Percentiles rank a stretch among this genome's conserved stretches.
Conservation (phyloP, 2,329 filamentous ascomycete species). For the Trichoderma koningiopsis region DNA sequence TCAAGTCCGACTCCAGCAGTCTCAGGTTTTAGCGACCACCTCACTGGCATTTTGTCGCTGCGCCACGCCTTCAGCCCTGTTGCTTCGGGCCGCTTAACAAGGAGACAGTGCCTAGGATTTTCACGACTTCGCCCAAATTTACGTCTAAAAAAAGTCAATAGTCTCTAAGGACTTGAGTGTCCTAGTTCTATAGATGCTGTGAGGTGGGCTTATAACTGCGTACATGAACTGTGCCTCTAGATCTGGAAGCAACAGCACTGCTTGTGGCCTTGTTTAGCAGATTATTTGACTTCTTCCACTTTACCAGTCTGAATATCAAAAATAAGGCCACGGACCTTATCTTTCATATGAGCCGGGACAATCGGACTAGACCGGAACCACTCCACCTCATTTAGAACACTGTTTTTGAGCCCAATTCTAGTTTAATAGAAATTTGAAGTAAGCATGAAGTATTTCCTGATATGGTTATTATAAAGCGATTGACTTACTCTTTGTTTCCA, state of each 20-base stretch:
- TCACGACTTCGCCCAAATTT: background rate
- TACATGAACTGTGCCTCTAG: background rate
- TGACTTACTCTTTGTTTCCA: too few relatives aligned
- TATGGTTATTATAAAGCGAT: too few relatives aligned
- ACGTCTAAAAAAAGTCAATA: background rate
- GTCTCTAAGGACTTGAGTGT: background rate
- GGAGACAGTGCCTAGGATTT: background rate
- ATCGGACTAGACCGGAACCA: too few relatives aligned
- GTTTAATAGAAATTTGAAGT: too few relatives aligned
- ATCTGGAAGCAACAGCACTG: background rate
- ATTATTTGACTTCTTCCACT: too few relatives aligned
- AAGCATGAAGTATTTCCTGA: too few relatives aligned
- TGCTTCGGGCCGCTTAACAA: background rate
- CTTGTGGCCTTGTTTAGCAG: too few relatives aligned
- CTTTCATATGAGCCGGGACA: too few relatives aligned
- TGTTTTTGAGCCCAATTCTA: too few relatives aligned
- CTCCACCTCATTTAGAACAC: too few relatives aligned
- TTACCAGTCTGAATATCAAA: too few relatives aligned
- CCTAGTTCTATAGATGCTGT: background rate
- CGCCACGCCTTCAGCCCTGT: background rate
- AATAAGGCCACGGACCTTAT: too few relatives aligned
- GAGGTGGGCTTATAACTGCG: background rate
- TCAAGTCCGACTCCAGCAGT: background rate
- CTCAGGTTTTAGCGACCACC: background rate
- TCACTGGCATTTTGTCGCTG: background rate